Evolutionary conservation across 805 yeast genomes (phyloP), one percentile per base, ranked within the genome.

Genomic region (Kluyveromyces wickerhamii): DNA sequence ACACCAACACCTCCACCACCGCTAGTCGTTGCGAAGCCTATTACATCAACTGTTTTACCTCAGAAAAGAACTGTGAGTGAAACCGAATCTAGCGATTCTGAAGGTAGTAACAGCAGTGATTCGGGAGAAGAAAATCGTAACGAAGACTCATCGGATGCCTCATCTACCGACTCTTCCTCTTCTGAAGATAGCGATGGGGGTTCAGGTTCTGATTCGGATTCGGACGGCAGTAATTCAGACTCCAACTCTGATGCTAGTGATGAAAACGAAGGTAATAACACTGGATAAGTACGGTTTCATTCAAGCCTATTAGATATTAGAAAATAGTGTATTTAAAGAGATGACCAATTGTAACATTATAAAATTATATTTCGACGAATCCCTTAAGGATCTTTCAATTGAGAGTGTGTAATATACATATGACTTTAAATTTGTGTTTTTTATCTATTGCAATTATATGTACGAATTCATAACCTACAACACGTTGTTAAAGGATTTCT

Each of bases 401-500:
- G n/a, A n/a, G n/a, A n/a, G n/a, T n/a, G n/a, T n/a, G n/a, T n/a
- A n/a, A n/a, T n/a, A n/a, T n/a, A n/a, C n/a, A n/a, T n/a, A n/a
- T n/a, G n/a, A n/a, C n/a, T n/a, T n/a, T n/a, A n/a, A n/a, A n/a
- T n/a, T n/a, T n/a, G n/a, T n/a, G n/a, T n/a, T n/a, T n/a, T n/a
- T n/a, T n/a, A n/a, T n/a, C n/a, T n/a, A n/a, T n/a, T n/a, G n/a
- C n/a, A n/a, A n/a, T n/a, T n/a, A n/a, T n/a, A n/a, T 9, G 23
- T 21, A 21, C 23, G 23, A 21, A 21, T 21, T 9, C 11, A 9
- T 21, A 9, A 21, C 11, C 23, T 9, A 21, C 6, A 38, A 29
- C 23, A 39, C 42, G 53, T 86, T 84, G 59, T 84, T 83, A 65
- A 89, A 92, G 8, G 96, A 86, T 36, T 80, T 76, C 65, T 89